Percentiles rank a stretch among this genome's conserved stretches.
Conservation (phyloP, 177 flowering plant genomes). For the Telopea speciosissima region DNA sequence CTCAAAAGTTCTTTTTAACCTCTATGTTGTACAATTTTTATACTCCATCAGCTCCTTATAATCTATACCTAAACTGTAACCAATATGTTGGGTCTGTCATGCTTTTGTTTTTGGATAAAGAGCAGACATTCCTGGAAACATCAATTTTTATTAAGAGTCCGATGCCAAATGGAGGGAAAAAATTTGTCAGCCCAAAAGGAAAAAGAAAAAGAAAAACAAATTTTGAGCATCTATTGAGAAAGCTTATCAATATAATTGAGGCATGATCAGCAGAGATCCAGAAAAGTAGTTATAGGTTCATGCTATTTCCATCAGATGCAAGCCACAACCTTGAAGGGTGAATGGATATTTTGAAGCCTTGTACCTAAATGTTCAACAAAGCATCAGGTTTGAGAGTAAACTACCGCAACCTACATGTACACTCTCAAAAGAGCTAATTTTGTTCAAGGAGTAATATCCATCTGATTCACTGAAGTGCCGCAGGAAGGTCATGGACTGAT, state of each 20-base stretch:
- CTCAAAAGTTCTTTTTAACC: no score
- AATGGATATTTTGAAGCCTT: no score
- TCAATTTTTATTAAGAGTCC: neutral
- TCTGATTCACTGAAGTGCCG: neutral
- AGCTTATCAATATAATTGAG: neutral
- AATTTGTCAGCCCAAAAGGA: neutral
- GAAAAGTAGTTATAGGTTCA: neutral
- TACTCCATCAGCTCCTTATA: neutral
- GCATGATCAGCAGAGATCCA: neutral
- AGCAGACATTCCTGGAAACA: neutral
- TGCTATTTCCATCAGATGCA: neutral
- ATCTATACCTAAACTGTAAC: no score
- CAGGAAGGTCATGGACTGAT: neutral
- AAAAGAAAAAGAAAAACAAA: neutral
- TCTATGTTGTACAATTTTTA: no score
- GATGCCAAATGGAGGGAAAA: neutral
- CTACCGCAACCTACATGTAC: neutral
- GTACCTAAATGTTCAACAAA: neutral
- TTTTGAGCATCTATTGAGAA: neutral
- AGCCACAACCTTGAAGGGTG: no score
- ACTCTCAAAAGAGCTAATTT: neutral
- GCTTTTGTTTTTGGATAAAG: neutral
- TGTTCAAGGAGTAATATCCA: neutral
- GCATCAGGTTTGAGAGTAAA: neutral
- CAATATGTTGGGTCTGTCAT: neutral